Conservation (phyloP, 2,329 filamentous ascomycete genomes). For the Venturia asperata region DNA sequence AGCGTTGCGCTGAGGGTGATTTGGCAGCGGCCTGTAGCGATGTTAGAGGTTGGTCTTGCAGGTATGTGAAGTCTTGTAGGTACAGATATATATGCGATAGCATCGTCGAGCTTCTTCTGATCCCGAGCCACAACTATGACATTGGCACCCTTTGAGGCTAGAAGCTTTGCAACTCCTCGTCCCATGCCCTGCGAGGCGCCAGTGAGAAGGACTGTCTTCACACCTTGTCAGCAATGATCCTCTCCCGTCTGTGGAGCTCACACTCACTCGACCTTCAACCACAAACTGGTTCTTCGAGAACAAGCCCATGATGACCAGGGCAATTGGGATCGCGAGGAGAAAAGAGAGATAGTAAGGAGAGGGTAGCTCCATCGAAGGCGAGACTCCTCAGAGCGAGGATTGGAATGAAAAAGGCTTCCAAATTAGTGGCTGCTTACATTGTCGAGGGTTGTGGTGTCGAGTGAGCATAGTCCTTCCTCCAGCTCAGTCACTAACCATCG, state of each 20-base stretch:
- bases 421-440: conserved; percentile 8
- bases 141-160: conserved; percentile 78
- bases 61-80: conserved; percentile 20
- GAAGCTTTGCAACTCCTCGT: conserved; percentile 61
- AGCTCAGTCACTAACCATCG: neutral
- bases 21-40: conserved; percentile 54
- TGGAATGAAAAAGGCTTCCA: neutral
- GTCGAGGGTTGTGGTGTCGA: neutral
- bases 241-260: neutral
- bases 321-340: conserved; percentile 10
- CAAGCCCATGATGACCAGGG: conserved; percentile 55
- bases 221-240: conserved; percentile 19
- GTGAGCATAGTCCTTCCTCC: neutral
- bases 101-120: conserved; percentile 62
- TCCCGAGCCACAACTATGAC: conserved; percentile 79
- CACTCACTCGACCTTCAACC: conserved; percentile 70
- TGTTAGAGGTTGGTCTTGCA: neutral
- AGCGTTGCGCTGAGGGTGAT: conserved; percentile 61
- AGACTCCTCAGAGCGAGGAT: neutral
- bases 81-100: conserved; percentile 60
- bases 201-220: conserved; percentile 77
- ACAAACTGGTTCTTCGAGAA: conserved; percentile 70
- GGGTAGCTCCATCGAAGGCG: neutral
- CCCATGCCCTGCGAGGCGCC: conserved; percentile 94
- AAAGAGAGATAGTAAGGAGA: conserved; percentile 15